phyloP scores from a whole-genome alignment of 345 rosid genomes.

The Kernera saxatilis region DNA sequence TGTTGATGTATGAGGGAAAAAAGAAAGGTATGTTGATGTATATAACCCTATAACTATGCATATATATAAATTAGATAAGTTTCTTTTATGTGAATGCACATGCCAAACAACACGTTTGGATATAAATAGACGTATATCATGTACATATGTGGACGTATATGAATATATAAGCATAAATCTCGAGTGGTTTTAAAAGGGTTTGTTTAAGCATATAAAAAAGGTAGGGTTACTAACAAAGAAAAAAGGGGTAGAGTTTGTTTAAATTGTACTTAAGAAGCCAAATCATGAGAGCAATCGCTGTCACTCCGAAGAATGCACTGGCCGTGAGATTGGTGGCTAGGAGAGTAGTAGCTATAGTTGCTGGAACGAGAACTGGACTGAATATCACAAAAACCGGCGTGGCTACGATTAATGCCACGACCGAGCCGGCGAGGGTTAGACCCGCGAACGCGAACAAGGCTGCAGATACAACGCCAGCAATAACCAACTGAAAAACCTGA shows the following conservation, averaged over 20 bases:
- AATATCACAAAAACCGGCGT: slow-evolving; percentile 69
- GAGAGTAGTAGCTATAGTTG: slow-evolving; percentile 42
- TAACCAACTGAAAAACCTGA: slow-evolving; percentile 6
- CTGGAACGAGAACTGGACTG: slow-evolving; percentile 84
- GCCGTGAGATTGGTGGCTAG: slow-evolving; percentile 42
- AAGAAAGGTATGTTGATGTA: neutral
- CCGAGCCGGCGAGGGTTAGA: slow-evolving; percentile 47
- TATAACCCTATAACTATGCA: neutral
- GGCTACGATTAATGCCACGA: slow-evolving; percentile 51
- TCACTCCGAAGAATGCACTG: slow-evolving; percentile 48
- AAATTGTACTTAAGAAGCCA: slow-evolving; percentile 56
- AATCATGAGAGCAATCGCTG: slow-evolving; percentile 46
- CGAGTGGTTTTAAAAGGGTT: neutral
- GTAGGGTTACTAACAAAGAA: too few relatives aligned
- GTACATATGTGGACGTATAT: neutral
- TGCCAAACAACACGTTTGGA: neutral
- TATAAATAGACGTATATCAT: neutral
- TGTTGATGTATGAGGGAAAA: neutral
- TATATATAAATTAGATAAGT: neutral
- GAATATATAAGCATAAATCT: neutral
- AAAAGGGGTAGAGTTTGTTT: neutral
- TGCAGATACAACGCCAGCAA: slow-evolving; percentile 52
- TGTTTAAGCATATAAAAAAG: neutral
- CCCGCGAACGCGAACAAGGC: slow-evolving; percentile 57
- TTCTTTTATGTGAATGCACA: neutral